A percentile compares a stretch with the other conserved stretches of the same genome.
Evolutionary conservation across 176 grass and related monocot genomes (phyloP).

Genomic region (Hsuehochloa calcarea): DNA sequence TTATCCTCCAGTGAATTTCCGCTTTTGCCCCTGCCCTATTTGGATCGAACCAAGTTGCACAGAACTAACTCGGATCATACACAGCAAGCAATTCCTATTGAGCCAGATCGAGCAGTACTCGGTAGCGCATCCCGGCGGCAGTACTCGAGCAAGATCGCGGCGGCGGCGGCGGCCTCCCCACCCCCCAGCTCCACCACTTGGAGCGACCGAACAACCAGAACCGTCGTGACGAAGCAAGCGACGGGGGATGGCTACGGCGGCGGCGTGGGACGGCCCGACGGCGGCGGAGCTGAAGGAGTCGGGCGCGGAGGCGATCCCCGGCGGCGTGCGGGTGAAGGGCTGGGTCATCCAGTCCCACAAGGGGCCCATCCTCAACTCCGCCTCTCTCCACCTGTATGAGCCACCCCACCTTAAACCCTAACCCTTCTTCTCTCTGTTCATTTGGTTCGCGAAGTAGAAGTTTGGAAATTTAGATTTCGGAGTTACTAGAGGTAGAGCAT

Average conservation of each 20-base stretch:
- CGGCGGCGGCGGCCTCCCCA: too few relatives aligned
- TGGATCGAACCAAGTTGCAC: too few relatives aligned
- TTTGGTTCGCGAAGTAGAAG: not conserved
- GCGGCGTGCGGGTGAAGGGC: slow-evolving; percentile 61
- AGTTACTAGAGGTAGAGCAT: not conserved
- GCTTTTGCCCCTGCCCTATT: too few relatives aligned
- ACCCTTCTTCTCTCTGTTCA: not conserved
- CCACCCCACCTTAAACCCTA: slow-evolving; percentile 38
- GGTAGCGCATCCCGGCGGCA: too few relatives aligned
- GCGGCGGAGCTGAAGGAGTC: slow-evolving; percentile 70
- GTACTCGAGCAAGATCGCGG: too few relatives aligned
- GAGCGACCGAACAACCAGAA: too few relatives aligned
- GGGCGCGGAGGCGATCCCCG: slow-evolving; percentile 54
- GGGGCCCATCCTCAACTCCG: slow-evolving; percentile 72
- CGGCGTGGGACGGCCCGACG: slow-evolving; percentile 66
- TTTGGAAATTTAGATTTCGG: not conserved
- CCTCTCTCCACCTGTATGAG: slow-evolving; percentile 55
- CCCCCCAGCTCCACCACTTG: too few relatives aligned
- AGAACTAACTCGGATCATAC: too few relatives aligned
- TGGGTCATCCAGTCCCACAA: slow-evolving; percentile 77
- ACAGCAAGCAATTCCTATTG: too few relatives aligned
- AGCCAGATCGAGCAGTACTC: too few relatives aligned
- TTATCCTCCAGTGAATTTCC: too few relatives aligned
- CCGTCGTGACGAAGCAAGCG: not conserved
- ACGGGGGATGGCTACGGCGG: slow-evolving; percentile 40